Evolutionary conservation across 768 basidiomycete species (phyloP).

Genomic region (Boletus rubescentipes): DNA sequence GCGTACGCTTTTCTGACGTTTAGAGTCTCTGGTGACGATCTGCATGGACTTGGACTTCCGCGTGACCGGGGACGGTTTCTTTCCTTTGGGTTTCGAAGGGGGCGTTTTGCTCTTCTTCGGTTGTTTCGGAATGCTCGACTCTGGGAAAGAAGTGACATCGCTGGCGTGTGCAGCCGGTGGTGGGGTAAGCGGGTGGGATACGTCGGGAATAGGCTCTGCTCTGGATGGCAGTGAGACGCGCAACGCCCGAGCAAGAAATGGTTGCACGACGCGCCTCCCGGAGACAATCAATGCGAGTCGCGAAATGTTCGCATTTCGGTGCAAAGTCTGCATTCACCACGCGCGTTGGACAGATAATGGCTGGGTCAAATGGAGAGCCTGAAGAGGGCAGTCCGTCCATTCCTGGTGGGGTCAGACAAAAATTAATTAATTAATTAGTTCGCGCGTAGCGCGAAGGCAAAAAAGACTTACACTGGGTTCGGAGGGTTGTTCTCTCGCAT

Average conservation of each 20-base stretch:
- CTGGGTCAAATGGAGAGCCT: too few relatives aligned
- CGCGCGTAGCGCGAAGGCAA: too few relatives aligned
- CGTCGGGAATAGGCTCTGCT: background rate
- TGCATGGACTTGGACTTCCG: constrained; percentile 8
- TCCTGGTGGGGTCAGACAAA: too few relatives aligned
- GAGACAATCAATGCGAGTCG: constrained; percentile 15
- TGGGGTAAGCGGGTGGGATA: background rate
- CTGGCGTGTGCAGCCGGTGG: background rate
- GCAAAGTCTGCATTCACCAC: constrained; percentile 5
- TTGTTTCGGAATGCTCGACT: background rate
- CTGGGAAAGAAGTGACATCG: background rate
- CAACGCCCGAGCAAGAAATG: constrained; percentile 11
- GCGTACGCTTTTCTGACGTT: background rate
- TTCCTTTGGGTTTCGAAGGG: background rate
- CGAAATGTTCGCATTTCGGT: constrained; percentile 1
- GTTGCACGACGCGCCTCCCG: constrained; percentile 18
- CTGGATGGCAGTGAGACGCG: background rate
- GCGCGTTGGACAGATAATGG: too few relatives aligned
- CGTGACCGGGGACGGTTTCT: background rate
- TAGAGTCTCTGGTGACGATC: background rate
- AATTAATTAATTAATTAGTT: too few relatives aligned
- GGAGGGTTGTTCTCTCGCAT: too few relatives aligned
- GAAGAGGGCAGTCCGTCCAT: too few relatives aligned
- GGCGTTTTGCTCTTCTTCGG: background rate
- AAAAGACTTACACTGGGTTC: too few relatives aligned